A percentile compares a stretch with the other conserved stretches of the same genome.
phyloP scores from a whole-genome alignment of 1,139 yeast genomes.

The Zygoascus sp. region DNA sequence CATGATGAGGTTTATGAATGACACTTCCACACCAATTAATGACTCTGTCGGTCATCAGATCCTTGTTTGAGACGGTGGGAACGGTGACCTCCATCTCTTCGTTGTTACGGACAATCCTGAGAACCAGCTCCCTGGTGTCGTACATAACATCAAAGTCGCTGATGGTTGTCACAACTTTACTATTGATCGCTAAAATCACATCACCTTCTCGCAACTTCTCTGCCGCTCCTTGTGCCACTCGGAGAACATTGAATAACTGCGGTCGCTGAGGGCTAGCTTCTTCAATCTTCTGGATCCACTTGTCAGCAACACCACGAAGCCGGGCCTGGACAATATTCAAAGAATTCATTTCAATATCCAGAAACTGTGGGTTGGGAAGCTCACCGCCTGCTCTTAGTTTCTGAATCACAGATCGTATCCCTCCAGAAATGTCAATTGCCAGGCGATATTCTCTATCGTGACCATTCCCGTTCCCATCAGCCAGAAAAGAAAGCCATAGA shows the following conservation, averaged over 20 bases:
- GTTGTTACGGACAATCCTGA: conserved; percentile 63
- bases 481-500: conserved; percentile 77
- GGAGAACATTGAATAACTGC: conserved; percentile 66
- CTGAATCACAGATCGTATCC: conserved; percentile 50
- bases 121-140: conserved; percentile 41
- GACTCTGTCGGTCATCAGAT: conserved; percentile 59
- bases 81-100: conserved; percentile 53
- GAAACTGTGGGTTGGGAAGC: conserved; percentile 55
- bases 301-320: conserved; percentile 77
- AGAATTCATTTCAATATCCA: conserved; percentile 75
- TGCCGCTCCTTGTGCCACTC: conserved; percentile 58
- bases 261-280: conserved; percentile 54
- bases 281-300: conserved; percentile 72
- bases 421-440: conserved; percentile 72
- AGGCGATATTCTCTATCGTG: conserved; percentile 62
- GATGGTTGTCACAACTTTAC: conserved; percentile 56
- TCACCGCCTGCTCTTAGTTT: conserved; percentile 47
- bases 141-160: conserved; percentile 61
- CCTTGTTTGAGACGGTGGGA: conserved; percentile 56
- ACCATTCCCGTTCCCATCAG: conserved; percentile 56
- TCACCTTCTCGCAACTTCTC: conserved; percentile 53
- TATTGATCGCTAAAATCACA: conserved; percentile 67
- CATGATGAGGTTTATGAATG: conserved; percentile 62
- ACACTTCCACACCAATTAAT: conserved; percentile 81
- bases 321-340: conserved; percentile 72